Base-by-base conservation (phyloP, 768 basidiomycete species). In the Pseudohyphozyma bogoriensis region DNA sequence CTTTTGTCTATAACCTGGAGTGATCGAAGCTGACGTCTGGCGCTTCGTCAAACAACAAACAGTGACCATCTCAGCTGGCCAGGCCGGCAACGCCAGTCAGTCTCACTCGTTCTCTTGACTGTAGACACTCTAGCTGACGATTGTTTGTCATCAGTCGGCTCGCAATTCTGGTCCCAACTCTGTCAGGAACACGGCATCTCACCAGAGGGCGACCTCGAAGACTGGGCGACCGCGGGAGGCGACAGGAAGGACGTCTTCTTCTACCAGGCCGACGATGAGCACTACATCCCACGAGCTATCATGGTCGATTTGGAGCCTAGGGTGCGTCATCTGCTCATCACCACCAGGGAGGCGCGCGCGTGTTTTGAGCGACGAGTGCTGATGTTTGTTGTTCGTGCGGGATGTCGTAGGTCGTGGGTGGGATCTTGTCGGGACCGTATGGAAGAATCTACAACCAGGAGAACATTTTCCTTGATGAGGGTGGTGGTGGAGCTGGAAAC, bases 231-330 rank as follows among this genome's bases (percentile, higher is more conserved):
- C 15, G 63, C 58, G 36, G 62, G 58, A 28, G 59, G 62, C n/a
- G 95, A 99, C 75, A 80, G 95, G 68, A 99, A 97, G 72, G 95
- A 99, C 76, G 93, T 95, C 31, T 99, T 99, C 77, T 99, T 99
- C 77, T 97, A 99, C 73, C 93, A 97, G 74, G 95, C 95, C n/a
- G 95, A 99, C 73, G 95, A 99, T 71, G 95, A 97, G 73, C 92
- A 95, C 70, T 99, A 97, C 74, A 92, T 99, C 61, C 95, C 95
- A 2, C 82, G 95, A 55, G 89, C 95, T 7, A 93, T 99, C 63
- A 80, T 99, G 40, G 84, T 97, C 62, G 95, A 99, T 75, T 81
- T 95, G 31, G 95, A 99, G 72, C 95, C 95, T 24, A 81, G 95
- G 73, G 93, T 95, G 71, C 73, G 84, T 42, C 39, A 24, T 29